A percentile compares a stretch with the other conserved stretches of the same genome.
Evolutionary conservation across 148 eudicot genomes (phyloP).

Genomic region (Polygonum maritimum): DNA sequence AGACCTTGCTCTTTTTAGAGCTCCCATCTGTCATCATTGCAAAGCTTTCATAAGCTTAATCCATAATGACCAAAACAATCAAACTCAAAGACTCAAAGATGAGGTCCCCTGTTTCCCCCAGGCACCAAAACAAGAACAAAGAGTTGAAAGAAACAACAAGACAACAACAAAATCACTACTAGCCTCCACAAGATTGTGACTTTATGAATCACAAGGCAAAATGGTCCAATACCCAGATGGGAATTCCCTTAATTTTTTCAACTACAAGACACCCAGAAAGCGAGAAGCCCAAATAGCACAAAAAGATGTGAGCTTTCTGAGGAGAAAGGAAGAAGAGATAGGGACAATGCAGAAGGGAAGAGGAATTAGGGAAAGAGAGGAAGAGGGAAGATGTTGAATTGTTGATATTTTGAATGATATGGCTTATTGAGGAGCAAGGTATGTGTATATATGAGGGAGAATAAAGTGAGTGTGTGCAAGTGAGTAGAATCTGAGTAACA

Average conservation of each 20-base stretch:
- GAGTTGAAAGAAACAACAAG: constrained; percentile 11
- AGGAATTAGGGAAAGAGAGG: constrained; percentile 3
- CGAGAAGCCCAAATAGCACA: constrained; percentile 5
- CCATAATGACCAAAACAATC: not conserved
- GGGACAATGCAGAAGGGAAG: constrained; percentile 31
- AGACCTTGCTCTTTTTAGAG: constrained; percentile 87
- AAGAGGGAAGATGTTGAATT: not conserved
- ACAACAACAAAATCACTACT: not conserved
- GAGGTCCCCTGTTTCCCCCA: not conserved
- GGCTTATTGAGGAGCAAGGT: not conserved
- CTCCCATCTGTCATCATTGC: constrained; percentile 75
- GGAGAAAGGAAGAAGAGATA: constrained; percentile 15
- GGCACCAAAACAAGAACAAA: constrained; percentile 3
- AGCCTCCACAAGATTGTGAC: constrained; percentile 22
- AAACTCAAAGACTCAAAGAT: not conserved
- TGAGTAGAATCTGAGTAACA: not conserved
- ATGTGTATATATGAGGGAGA: not conserved
- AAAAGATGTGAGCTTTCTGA: constrained; percentile 23
- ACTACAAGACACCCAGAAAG: not conserved
- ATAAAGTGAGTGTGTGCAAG: not conserved
- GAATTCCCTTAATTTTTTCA: not conserved
- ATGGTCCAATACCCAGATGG: constrained; percentile 9
- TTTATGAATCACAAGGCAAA: constrained; percentile 16
- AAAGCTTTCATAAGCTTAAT: constrained; percentile 40
- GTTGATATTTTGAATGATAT: not conserved